Base-by-base conservation (phyloP, 306 rosid genomes). In the Gastrolobium bilobum region DNA sequence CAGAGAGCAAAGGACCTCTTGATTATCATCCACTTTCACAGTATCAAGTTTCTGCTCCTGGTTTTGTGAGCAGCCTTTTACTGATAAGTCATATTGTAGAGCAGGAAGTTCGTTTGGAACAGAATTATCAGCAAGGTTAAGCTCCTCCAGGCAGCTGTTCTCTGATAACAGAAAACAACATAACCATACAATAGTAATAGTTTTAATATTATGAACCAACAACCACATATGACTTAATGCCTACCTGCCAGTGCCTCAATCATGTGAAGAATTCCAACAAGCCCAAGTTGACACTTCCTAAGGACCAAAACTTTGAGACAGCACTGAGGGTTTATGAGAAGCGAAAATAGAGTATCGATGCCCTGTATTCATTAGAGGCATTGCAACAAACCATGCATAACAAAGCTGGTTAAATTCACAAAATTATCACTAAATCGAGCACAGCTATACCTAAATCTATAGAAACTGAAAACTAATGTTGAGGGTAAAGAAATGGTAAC, bases 181-280 rank as follows among this genome's bases (percentile, higher is more conserved):
- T 78, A 67, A 31, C 30, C 74, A 67, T 20, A 51, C 35, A 46
- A 2, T 9, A 60, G 40, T 67, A 50, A 11, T 31, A 75, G 56
- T 15, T 77, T 46, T 37, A 31, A 35, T 6, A 63, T 73, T 68
- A 60, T 1, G n/a, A 61, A 51, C 44, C 7, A 39, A 10, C 78
- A 77, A 69, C 33, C 40, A 62, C 34, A 76, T 40, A 80, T 20
- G 76, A 44, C 60, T 60, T 46, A 5, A 74, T 47, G 61, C 39
- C 77, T 84, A 95, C 99, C 99, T 77, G 89, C 77, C 60, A 92
- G 78, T 44, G 96, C 89, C 85, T 95, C 87, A 70, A 91, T 75
- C 48, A 95, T 83, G 71, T 60, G 91, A 60, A 90, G 89, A 76
- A 92, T 77, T 80, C 97, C 98, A 52, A 81, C 86, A 54, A 83